Evolutionary conservation across 306 rosid genomes (phyloP).

Genomic region (Prunus mongolica): DNA sequence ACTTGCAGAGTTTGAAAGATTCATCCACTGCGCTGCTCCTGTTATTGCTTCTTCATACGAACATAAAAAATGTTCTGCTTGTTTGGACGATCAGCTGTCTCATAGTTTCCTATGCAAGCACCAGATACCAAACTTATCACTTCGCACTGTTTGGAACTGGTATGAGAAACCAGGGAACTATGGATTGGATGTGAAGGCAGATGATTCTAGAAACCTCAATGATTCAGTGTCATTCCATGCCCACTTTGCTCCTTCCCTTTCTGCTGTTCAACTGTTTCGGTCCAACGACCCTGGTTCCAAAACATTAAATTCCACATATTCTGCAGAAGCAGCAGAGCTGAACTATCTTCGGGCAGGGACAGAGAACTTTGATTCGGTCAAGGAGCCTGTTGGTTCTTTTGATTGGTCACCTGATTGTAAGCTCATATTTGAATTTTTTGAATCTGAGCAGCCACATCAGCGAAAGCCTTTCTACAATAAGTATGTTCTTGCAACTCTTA

Average conservation of each 20-base stretch:
- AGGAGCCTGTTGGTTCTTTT: background rate
- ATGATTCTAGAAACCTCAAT: conserved; percentile 3
- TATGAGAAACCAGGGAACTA: conserved; percentile 21
- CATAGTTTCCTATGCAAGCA: conserved; percentile 13
- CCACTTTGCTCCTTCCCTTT: conserved; percentile 21
- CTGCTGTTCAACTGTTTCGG: conserved; percentile 18
- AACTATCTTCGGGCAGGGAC: background rate
- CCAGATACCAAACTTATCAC: conserved; percentile 18
- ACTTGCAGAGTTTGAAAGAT: conserved; percentile 22
- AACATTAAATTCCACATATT: background rate
- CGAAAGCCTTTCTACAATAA: conserved; percentile 10
- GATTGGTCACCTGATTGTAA: conserved; percentile 7
- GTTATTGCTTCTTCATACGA: conserved; percentile 7
- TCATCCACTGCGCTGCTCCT: conserved; percentile 18
- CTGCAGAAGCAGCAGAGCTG: background rate
- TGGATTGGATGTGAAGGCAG: conserved; percentile 18
- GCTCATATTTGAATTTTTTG: conserved; percentile 24
- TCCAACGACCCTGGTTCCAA: background rate
- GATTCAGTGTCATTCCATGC: conserved; percentile 10
- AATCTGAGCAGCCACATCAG: conserved; percentile 16
- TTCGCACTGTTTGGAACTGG: conserved; percentile 24
- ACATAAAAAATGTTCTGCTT: background rate
- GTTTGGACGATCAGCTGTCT: conserved; percentile 11
- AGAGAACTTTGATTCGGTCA: background rate
- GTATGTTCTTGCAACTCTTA: conserved; percentile 11